Evolutionary conservation across 2,329 filamentous ascomycete genomes (phyloP), one percentile per base, ranked within the genome.

Genomic region (Fusarium robinianum): DNA sequence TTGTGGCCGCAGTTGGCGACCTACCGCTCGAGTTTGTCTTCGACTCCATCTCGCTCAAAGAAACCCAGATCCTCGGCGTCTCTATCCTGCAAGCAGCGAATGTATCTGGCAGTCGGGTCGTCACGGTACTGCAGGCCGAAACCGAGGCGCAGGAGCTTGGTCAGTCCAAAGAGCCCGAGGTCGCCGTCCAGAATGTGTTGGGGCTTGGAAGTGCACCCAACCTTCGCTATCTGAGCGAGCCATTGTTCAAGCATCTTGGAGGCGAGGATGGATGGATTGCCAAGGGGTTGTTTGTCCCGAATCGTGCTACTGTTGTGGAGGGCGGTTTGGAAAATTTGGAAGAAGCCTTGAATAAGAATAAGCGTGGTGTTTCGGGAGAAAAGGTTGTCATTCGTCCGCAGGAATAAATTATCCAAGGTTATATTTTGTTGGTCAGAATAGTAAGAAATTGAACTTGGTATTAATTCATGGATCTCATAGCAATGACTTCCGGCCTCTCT

Each of bases 191-290:
- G 10, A 14, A 17, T n/a, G 30, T 49, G 10, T 14, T 49, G 6
- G 46, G 46, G 1, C 14, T 66, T 7, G 64, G 65, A 0, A 63
- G 61, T 19, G 46, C 23, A 2, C 60, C 63, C 1, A 37, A 48
- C 5, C 32, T 67, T 38, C 52, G 62, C 9, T 51, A 65, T 27
- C 32, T 67, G 23, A 65, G 55, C 36, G 64, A 65, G 51, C 62
- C 64, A 1, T 21, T 66, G 41, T 41, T 53, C 21, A 55, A 55
- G 34, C 32, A 46, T 26, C 51, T 66, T 2, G 58, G 60, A 4
- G 60, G 60, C 4, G 58, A 63, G 35, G 57, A 64, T 27, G 64
- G 63, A 5, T 67, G 55, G 26, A 53, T 67, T 19, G 64, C 64
- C 3, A 57, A 56, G 26, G 63, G 63, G 4, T 37, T 60, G 5